phyloP scores from a whole-genome alignment of 495 filamentous ascomycete species.

The Aspergillus panamensis region DNA sequence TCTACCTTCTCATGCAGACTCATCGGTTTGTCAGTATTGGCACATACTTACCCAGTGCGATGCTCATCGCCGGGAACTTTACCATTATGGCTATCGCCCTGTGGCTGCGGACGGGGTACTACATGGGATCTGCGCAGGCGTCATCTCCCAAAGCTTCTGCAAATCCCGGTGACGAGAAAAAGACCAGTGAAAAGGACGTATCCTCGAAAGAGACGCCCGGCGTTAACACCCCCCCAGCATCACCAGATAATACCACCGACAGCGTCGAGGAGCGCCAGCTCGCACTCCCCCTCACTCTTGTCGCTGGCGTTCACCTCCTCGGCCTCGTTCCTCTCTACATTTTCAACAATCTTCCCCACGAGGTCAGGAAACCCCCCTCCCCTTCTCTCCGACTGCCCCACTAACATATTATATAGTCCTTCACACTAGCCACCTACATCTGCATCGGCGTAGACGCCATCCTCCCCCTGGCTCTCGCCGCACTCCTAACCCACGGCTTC shows the following conservation, averaged over 20 bases:
- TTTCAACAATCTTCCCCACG: conserved; percentile 70
- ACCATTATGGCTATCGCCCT: conserved; percentile 91
- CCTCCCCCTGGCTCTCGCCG: conserved; percentile 53
- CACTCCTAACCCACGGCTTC: conserved; percentile 49
- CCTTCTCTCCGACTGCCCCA: background rate
- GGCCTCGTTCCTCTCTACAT: conserved; percentile 82
- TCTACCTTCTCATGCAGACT: conserved; percentile 88
- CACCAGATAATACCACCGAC: conserved; percentile 19
- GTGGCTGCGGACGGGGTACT: conserved; percentile 79
- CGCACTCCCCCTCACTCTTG: conserved; percentile 71
- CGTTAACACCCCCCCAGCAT: conserved; percentile 10
- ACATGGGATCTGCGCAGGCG: conserved; percentile 26
- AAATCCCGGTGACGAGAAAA: conserved; percentile 26
- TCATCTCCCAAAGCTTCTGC: conserved; percentile 3
- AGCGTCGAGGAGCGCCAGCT: conserved; percentile 63
- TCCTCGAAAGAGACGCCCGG: conserved; percentile 18
- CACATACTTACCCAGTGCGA: conserved; percentile 93
- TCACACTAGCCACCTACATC: conserved; percentile 45
- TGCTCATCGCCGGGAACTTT: conserved; percentile 91
- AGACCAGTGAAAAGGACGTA: conserved; percentile 21
- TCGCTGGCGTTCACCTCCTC: conserved; percentile 67
- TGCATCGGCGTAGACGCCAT: conserved; percentile 57
- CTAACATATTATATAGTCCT: conserved; percentile 44
- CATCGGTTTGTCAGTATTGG: conserved; percentile 96
- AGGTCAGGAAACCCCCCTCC: conserved; percentile 48